phyloP scores from a whole-genome alignment of 2,329 filamentous ascomycete genomes.

The Alternaria brassicae region DNA sequence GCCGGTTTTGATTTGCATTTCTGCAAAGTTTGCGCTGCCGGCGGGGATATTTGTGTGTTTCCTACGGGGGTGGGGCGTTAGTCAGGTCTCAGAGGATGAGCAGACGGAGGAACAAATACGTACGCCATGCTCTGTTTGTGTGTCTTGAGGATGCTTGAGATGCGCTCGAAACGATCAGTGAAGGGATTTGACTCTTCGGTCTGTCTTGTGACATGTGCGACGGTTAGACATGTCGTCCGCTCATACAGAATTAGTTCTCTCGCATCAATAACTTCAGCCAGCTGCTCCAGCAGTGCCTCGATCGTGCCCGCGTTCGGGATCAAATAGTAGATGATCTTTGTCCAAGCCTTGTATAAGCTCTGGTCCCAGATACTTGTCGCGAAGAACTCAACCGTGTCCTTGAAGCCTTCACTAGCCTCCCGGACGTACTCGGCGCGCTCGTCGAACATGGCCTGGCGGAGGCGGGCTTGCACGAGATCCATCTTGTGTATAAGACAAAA shows the following conservation, averaged over 20 bases:
- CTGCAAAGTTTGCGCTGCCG: slow-evolving; percentile 79
- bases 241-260: slow-evolving; percentile 96
- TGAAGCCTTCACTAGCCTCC: slow-evolving; percentile 74
- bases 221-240: slow-evolving; percentile 91
- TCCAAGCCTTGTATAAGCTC: slow-evolving; percentile 97
- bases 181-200: slow-evolving; percentile 83
- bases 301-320: slow-evolving; percentile 93
- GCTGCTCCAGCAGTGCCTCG: slow-evolving; percentile 80
- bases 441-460: slow-evolving; percentile 82
- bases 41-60: slow-evolving; percentile 82
- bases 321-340: slow-evolving; percentile 94
- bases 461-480: slow-evolving; percentile 85
- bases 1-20: slow-evolving; percentile 80
- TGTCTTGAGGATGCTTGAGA: slow-evolving; percentile 97
- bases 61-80: slow-evolving; percentile 50
- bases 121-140: slow-evolving; percentile 82
- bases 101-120: slow-evolving; percentile 42
- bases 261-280: slow-evolving; percentile 86
- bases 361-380: slow-evolving; percentile 99
- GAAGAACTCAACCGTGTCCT: slow-evolving; percentile 76
- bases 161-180: slow-evolving; percentile 89
- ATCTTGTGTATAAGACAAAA: slow-evolving; percentile 99
- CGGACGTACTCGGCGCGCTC: slow-evolving; percentile 80
- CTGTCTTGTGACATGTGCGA: slow-evolving; percentile 85
- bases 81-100: neutral